Percentiles rank a stretch among this genome's conserved stretches.
Conservation (phyloP, 2,329 filamentous ascomycete genomes). For the Stagonosporopsis tanaceti region DNA sequence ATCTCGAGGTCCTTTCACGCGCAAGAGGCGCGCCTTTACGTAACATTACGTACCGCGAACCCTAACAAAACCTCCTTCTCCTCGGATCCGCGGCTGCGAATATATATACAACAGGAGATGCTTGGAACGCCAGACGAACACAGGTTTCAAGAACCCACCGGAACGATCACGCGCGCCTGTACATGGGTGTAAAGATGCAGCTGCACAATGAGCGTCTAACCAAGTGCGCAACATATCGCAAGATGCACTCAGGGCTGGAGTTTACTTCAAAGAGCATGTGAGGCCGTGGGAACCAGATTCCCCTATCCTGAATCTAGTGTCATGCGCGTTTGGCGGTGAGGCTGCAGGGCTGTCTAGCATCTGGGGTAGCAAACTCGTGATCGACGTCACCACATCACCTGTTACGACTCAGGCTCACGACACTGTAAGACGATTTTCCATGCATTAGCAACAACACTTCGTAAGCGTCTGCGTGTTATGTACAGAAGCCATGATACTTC, state of each 20-base stretch:
- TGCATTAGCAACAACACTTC: background rate
- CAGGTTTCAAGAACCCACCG: background rate
- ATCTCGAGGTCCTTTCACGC: slow-evolving; percentile 2
- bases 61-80: slow-evolving; percentile 27
- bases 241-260: background rate
- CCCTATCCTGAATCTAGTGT: background rate
- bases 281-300: background rate
- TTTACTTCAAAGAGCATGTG: background rate
- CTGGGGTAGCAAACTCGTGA: slow-evolving; percentile 15
- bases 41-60: slow-evolving; percentile 41
- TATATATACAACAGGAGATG: slow-evolving; percentile 22
- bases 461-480: background rate
- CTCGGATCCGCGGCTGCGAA: slow-evolving; percentile 28
- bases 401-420: background rate
- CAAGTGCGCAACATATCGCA: background rate
- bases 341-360: slow-evolving; percentile 12
- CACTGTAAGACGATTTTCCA: too few species aligned
- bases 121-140: background rate
- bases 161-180: background rate
- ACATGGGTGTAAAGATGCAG: background rate
- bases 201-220: background rate
- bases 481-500: background rate
- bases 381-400: slow-evolving; percentile 10
- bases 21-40: slow-evolving; percentile 26
- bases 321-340: slow-evolving; percentile 8